Evolutionary conservation across 1,284 basidiomycete species (phyloP).

Genomic region (Ceratobasidium sp.): DNA sequence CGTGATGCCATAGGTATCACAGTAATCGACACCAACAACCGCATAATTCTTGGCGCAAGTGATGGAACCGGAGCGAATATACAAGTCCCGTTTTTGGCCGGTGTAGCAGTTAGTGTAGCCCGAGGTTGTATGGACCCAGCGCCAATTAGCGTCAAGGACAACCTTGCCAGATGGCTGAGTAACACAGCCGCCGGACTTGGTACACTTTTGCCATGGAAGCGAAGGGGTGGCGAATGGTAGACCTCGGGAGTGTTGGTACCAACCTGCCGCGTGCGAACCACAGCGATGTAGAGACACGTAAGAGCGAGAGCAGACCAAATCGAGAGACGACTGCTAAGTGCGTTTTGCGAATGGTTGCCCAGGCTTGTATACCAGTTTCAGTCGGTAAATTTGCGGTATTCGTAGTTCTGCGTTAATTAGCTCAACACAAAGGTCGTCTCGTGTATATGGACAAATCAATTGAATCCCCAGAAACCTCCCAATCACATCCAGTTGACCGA

Average conservation of each 20-base stretch:
- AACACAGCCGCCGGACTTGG: constrained; percentile 19
- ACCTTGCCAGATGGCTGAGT: constrained; percentile 21
- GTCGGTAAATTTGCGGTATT: neutral
- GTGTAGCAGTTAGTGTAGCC: constrained; percentile 69
- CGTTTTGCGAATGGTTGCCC: neutral
- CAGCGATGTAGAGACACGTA: neutral
- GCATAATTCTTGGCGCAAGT: constrained; percentile 62
- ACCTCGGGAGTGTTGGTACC: constrained; percentile 14
- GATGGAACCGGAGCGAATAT: constrained; percentile 56
- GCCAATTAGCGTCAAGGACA: constrained; percentile 36
- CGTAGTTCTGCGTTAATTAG: neutral
- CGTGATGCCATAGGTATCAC: constrained; percentile 57
- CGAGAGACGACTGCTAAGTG: too few species aligned
- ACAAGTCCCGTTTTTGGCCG: constrained; percentile 46
- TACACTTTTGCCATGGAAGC: constrained; percentile 13
- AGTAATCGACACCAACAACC: constrained; percentile 64
- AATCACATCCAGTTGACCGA: too few species aligned
- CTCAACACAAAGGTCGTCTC: neutral
- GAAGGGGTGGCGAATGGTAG: constrained; percentile 12
- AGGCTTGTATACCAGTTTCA: neutral
- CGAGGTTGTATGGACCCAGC: constrained; percentile 46
- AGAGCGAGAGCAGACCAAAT: constrained; percentile 18
- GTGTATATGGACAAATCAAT: neutral
- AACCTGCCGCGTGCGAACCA: constrained; percentile 15
- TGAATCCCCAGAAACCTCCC: neutral